Conservation (phyloP, 2,329 filamentous ascomycete genomes). For the Dactylellina parvicollis region DNA sequence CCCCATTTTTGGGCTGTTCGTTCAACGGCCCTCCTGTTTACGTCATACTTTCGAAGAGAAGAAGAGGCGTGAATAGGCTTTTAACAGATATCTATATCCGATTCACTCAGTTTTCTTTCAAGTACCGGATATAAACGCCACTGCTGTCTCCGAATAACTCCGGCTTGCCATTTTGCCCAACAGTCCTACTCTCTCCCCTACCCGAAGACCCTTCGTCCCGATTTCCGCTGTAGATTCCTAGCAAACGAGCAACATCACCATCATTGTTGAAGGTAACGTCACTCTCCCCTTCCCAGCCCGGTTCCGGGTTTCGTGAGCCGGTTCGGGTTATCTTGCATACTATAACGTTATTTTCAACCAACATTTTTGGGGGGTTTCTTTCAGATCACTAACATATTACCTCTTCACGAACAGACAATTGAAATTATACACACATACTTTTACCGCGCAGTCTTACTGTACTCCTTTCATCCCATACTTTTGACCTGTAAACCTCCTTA, state of each 20-base stretch:
- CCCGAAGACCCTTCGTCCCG: conserved; percentile 4
- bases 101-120: conserved; percentile 4
- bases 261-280: conserved; percentile 29
- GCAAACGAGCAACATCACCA: background rate
- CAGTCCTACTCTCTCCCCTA: conserved; percentile 11
- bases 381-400: conserved; percentile 17
- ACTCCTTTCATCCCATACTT: background rate
- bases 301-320: background rate
- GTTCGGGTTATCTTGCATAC: background rate
- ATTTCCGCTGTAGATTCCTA: conserved; percentile 15
- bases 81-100: no score
- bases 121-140: conserved; percentile 34
- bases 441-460: background rate
- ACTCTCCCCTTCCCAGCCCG: background rate
- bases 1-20: background rate
- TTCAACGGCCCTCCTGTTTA: conserved; percentile 16
- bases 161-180: conserved; percentile 38
- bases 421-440: no score
- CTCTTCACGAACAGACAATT: conserved; percentile 4
- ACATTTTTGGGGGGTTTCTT: background rate
- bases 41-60: conserved; percentile 27
- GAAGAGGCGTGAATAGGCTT: no score
- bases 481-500: background rate
- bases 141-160: conserved; percentile 51
- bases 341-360: conserved; percentile 22